Base-by-base conservation (phyloP, 441 rosid species). In the Pelargonium cotyledonis region DNA sequence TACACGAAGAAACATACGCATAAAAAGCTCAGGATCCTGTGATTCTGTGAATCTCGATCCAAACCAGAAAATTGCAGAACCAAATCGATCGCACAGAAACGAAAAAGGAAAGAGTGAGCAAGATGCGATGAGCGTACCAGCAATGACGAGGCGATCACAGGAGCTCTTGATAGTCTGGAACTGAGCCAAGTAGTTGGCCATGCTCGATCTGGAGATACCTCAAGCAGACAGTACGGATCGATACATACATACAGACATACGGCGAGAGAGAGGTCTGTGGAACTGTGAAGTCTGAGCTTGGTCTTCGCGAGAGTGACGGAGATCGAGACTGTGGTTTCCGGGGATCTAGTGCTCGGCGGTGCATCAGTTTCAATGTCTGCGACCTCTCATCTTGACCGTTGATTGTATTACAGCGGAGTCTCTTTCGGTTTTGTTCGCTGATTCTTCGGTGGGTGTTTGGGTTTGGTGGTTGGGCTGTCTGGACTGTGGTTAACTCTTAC, bases 181-280 rank as follows among this genome's bases (percentile, higher is more conserved):
- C 83, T 92, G 99, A 83, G 95, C 91, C 53, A 95, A 77, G 77
- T 80, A 88, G 79, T 85, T 92, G 51, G 97, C 96, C 99, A 92
- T 88, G 74, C 68, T 71, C 82, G 91, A 86, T 84, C 87, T 81
- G 79, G 35, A 62, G 65, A 67, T 69, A 57, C 71, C 61, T 61
- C n/a, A 26, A 4, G 57, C 43, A 74, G 72, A 76, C 79, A 78
- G 79, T 19, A 58, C 1, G 46, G 26, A 31, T 72, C 44, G 29
- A 10, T 46, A 49, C 26, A 44, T 12, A 58, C 6, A 19, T 4
- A 65, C 15, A 14, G 43, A 67, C 40, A 19, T 23, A 58, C 12
- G 6, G 11, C 1, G 63, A 58, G 31, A 18, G 63, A 19, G 63
- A 21, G 63, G 63, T 58, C 63, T 58, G 40, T 35, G 6, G 63